A percentile compares a stretch with the other conserved stretches of the same genome.
These are phyloP conservation scores for Cyclostephanos invisitatus DNA, from an alignment of 108 stramenopile species.

Conservation along the genomic window DNA sequence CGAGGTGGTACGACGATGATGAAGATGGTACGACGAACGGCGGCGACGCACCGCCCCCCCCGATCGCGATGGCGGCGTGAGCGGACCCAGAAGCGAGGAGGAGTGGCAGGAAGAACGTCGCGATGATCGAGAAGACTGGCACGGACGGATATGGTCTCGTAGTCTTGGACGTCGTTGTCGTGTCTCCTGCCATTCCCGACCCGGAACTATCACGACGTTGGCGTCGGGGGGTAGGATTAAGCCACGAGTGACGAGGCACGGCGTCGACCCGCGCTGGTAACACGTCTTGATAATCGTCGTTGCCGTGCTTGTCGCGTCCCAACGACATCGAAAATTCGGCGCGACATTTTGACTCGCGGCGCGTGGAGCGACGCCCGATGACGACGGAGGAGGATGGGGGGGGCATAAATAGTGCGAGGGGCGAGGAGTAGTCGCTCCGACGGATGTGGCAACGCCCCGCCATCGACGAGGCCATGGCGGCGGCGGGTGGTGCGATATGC, in stretches of 20 bases:
- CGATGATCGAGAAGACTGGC: neutral
- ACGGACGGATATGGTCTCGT: neutral
- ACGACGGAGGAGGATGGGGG: no score
- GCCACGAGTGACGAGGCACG: no score
- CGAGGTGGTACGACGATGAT: constrained; percentile 42
- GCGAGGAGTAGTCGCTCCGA: neutral
- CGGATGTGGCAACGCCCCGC: no score
- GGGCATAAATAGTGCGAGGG: neutral
- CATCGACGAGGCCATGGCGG: no score
- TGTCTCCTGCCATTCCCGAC: neutral
- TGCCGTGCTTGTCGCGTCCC: neutral
- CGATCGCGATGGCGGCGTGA: neutral
- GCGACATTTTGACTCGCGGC: neutral
- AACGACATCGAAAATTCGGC: neutral
- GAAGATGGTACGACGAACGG: neutral
- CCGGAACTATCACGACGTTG: neutral
- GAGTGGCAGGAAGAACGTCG: neutral
- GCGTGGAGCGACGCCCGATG: no score
- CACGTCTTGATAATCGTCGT: no score
- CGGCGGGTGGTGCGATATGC: neutral
- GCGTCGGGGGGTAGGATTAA: neutral
- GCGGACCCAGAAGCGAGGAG: neutral
- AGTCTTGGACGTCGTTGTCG: neutral
- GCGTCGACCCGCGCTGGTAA: neutral
- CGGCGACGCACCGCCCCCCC: no score